These are phyloP conservation scores for Colletotrichum graminicola DNA, from an alignment of 2,329 filamentous ascomycete genomes.

Conservation along the genomic window DNA sequence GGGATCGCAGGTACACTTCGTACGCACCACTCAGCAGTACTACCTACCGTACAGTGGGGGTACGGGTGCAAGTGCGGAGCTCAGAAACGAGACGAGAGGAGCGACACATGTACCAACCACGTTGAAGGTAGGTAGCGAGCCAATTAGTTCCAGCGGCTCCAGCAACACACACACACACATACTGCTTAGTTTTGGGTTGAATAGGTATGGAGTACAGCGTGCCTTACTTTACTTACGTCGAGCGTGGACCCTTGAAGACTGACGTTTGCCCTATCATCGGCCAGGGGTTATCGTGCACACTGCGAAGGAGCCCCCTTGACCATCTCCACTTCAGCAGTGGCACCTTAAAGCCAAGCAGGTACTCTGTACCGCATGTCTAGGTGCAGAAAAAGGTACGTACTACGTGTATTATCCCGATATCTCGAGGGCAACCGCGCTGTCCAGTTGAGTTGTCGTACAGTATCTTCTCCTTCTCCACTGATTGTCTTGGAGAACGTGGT, in stretches of 20 bases:
- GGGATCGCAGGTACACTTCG: constrained; percentile 33
- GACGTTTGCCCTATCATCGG: constrained; percentile 29
- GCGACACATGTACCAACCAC: constrained; percentile 21
- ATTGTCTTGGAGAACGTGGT: constrained; percentile 10
- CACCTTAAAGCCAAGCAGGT: constrained; percentile 7
- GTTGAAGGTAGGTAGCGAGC: constrained; percentile 8
- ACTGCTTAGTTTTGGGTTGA: constrained; percentile 11
- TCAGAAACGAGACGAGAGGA: constrained; percentile 24
- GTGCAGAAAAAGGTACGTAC: constrained; percentile 23
- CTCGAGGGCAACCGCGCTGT: constrained; percentile 28
- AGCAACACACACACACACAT: constrained; percentile 1
- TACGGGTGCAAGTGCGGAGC: constrained; percentile 30
- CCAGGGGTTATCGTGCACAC: constrained; percentile 27
- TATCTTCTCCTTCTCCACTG: constrained; percentile 19
- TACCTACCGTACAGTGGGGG: constrained; percentile 3
- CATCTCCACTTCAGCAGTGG: constrained; percentile 9
- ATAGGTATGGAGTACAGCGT: constrained; percentile 27
- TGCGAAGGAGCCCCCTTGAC: neutral
- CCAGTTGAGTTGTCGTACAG: neutral
- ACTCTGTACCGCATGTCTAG: constrained; percentile 4
- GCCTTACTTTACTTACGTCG: constrained; percentile 23
- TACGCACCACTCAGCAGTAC: constrained; percentile 6
- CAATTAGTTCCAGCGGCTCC: constrained; percentile 6
- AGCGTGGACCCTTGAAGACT: constrained; percentile 40
- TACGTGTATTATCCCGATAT: constrained; percentile 8